Conservation (phyloP, 164 flowering plant species). For the Liquidambar formosana region DNA sequence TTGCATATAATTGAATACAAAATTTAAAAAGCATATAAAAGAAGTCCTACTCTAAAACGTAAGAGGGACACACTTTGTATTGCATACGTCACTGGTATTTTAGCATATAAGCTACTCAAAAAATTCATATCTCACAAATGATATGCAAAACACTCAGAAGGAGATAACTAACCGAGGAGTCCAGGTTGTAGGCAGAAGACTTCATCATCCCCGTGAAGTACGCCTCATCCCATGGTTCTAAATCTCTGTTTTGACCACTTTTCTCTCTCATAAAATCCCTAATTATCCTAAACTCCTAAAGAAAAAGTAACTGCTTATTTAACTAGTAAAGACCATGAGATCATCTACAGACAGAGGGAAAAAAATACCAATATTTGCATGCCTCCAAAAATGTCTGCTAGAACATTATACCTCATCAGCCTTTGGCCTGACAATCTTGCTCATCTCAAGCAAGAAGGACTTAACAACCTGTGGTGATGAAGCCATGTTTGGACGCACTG, state of each 20-base stretch:
- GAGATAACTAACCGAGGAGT: slow-evolving; percentile 54
- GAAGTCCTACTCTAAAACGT: neutral
- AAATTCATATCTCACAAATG: neutral
- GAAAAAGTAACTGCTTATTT: neutral
- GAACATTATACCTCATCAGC: slow-evolving; percentile 74
- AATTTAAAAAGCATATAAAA: neutral
- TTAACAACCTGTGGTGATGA: slow-evolving; percentile 79
- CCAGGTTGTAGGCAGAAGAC: slow-evolving; percentile 59
- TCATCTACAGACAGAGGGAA: neutral
- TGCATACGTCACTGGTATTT: neutral
- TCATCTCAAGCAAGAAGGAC: slow-evolving; percentile 79
- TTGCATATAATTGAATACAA: neutral
- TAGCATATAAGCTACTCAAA: neutral
- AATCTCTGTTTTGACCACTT: slow-evolving; percentile 46
- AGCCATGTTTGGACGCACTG: slow-evolving; percentile 70
- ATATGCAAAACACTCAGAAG: slow-evolving; percentile 8
- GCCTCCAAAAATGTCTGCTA: neutral
- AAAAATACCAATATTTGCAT: neutral
- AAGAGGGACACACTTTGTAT: neutral
- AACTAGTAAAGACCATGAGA: neutral
- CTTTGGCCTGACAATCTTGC: slow-evolving; percentile 57
- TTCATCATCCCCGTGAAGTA: slow-evolving; percentile 86
- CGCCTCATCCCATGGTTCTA: slow-evolving; percentile 97
- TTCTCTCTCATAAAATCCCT: slow-evolving; percentile 58
- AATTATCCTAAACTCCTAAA: slow-evolving; percentile 71